A percentile compares a stretch with the other conserved stretches of the same genome.
Conservation (phyloP, 2,329 filamentous ascomycete genomes). For the Claviceps capensis region DNA sequence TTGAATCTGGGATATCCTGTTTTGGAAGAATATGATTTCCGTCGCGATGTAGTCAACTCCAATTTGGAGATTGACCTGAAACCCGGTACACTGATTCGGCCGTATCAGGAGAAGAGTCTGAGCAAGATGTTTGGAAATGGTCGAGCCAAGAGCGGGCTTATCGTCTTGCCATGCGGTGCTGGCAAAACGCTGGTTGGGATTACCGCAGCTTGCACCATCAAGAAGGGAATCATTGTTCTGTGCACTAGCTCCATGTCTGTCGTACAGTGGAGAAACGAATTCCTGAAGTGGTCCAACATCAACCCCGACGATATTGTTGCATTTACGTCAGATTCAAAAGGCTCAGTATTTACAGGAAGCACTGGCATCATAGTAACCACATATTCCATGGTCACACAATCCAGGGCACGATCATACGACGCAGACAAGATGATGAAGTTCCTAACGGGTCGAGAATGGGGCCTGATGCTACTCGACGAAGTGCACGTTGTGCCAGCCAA, state of each 20-base stretch:
- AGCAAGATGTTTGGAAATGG: slow-evolving; percentile 99
- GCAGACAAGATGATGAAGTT: slow-evolving; percentile 98
- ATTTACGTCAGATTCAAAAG: slow-evolving; percentile 90
- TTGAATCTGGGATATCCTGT: slow-evolving; percentile 76
- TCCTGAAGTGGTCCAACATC: slow-evolving; percentile 95
- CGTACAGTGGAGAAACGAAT: slow-evolving; percentile 91
- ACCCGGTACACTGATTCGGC: slow-evolving; percentile 75
- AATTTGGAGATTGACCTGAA: slow-evolving; percentile 89
- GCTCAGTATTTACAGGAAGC: slow-evolving; percentile 61
- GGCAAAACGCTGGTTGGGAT: slow-evolving; percentile 98
- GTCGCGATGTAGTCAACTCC: slow-evolving; percentile 77
- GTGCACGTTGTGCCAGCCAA: slow-evolving; percentile 95
- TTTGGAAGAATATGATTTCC: slow-evolving; percentile 93
- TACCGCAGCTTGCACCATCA: slow-evolving; percentile 92
- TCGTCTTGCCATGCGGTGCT: slow-evolving; percentile 89
- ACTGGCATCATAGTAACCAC: slow-evolving; percentile 96
- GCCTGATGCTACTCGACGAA: slow-evolving; percentile 91
- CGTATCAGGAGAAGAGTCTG: slow-evolving; percentile 94
- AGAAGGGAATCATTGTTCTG: slow-evolving; percentile 88
- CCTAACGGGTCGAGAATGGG: slow-evolving; percentile 81
- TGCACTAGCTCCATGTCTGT: slow-evolving; percentile 98
- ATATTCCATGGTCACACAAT: slow-evolving; percentile 97
- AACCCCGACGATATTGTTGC: slow-evolving; percentile 85
- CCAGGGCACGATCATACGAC: slow-evolving; percentile 75
- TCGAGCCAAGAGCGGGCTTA: slow-evolving; percentile 91